Evolutionary conservation across 1,139 yeast species (phyloP).

Genomic region (Suhomyces panamericanus): DNA sequence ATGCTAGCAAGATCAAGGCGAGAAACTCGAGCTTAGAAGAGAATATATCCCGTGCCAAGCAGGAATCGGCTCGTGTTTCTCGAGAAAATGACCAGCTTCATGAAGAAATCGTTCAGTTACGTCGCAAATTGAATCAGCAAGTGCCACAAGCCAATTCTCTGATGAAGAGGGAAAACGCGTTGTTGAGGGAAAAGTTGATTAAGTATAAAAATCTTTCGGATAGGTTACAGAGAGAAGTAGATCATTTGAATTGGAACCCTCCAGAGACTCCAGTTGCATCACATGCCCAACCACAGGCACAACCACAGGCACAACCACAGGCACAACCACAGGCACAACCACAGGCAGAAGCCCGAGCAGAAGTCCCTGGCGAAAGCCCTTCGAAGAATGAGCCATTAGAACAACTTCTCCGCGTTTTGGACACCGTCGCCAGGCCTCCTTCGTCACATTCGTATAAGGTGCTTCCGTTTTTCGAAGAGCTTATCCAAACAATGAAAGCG

Average conservation of each 20-base stretch:
- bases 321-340: neutral
- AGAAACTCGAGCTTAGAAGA: conserved; percentile 6
- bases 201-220: conserved; percentile 37
- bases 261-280: neutral
- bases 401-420: neutral
- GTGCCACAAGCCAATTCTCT: conserved; percentile 19
- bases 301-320: neutral
- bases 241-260: conserved; percentile 1
- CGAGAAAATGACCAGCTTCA: conserved; percentile 14
- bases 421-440: neutral
- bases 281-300: too few species aligned
- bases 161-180: conserved; percentile 28
- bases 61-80: conserved; percentile 6
- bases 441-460: conserved; percentile 2
- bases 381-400: neutral
- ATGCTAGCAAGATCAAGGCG: neutral
- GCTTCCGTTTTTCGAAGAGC: conserved; percentile 13
- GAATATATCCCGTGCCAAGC: neutral
- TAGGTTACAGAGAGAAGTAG: conserved; percentile 14
- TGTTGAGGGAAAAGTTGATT: conserved; percentile 34
- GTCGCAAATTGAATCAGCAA: conserved; percentile 14
- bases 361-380: neutral
- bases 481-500: conserved; percentile 10
- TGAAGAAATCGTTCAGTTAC: conserved; percentile 15
- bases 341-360: too few species aligned